Evolutionary conservation across 768 basidiomycete genomes (phyloP).

Genomic region (Hebeloma cylindrosporum): DNA sequence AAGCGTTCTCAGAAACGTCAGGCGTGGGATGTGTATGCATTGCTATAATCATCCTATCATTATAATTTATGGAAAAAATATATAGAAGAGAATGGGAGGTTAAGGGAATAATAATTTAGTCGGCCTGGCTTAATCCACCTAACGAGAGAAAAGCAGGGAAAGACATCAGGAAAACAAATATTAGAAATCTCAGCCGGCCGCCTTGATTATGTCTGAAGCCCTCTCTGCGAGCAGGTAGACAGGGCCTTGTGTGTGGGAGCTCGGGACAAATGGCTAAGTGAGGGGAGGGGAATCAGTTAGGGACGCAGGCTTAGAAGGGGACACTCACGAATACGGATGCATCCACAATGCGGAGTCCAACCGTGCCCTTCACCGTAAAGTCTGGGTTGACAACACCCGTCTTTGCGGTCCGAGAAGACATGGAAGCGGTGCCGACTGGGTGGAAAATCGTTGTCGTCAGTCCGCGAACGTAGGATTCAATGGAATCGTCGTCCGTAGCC

Average conservation of each 20-base stretch:
- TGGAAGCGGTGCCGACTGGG: conserved; percentile 27
- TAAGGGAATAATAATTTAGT: too few relatives aligned
- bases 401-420: conserved; percentile 20
- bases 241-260: conserved; percentile 31
- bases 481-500: conserved; percentile 18
- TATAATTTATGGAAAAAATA: too few relatives aligned
- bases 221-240: conserved; percentile 33
- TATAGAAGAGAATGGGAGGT: too few relatives aligned
- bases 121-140: too few relatives aligned
- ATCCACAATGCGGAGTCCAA: conserved; percentile 36
- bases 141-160: too few relatives aligned
- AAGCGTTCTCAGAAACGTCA: too few relatives aligned
- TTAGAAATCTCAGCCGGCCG: too few relatives aligned
- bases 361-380: conserved; percentile 29
- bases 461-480: conserved; percentile 22
- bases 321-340: conserved; percentile 23
- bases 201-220: conserved; percentile 31
- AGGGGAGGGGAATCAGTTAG: neutral
- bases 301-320: conserved; percentile 16
- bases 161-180: too few relatives aligned
- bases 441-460: conserved; percentile 24
- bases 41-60: too few relatives aligned
- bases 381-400: conserved; percentile 35
- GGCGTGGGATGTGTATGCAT: too few relatives aligned
- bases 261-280: conserved; percentile 25